Evolutionary conservation across 2,329 filamentous ascomycete genomes (phyloP), one percentile per base, ranked within the genome.

Genomic region (Exophiala dermatitidis): DNA sequence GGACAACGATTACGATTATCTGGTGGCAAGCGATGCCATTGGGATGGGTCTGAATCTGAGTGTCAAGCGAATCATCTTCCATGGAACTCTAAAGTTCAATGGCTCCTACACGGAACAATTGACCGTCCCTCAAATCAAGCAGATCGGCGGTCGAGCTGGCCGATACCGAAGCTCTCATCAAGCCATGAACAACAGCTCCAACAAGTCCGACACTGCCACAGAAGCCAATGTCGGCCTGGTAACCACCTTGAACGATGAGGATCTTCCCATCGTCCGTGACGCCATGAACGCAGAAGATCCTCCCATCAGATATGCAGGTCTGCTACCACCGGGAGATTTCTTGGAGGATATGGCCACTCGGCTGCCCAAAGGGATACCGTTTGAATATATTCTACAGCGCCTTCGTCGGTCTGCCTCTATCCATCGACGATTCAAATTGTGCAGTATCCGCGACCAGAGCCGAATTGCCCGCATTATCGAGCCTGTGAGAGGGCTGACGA

Each of bases 31-130:
- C 63, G 90, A 96, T 70, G 93, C 93, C 44, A 91, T 98, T 58
- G 93, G 93, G 36, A 97, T 98, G 91, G 93, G 94, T 1, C 74
- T 98, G 26, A 98, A 98, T 65, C 72, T 98, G 68, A 83, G 78
- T 60, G 89, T 96, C 67, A 93, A 90, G 66, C 86, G 94, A 29
- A 80, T 98, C 56, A 81, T 98, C 50, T 93, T 98, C 60, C 88
- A 95, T 64, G 77, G 84, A 0, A 78, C 84, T 1, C 72, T 76
- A 55, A 98, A 96, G 68, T 85, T 78, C 60, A 79, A 90, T 57
- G 85, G 85, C 1, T 65, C 61, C 1, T 70, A 73, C 3, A 75
- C 78, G 31, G 74, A 81, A 10, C 71, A 75, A 3, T 75, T 98
- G 28, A 73, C 77, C 0, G 76, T 86, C 2, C 85, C 90, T 0